A percentile compares a stretch with the other conserved stretches of the same genome.
phyloP scores from a whole-genome alignment of 768 basidiomycete species.

The Boletus reticuloceps region DNA sequence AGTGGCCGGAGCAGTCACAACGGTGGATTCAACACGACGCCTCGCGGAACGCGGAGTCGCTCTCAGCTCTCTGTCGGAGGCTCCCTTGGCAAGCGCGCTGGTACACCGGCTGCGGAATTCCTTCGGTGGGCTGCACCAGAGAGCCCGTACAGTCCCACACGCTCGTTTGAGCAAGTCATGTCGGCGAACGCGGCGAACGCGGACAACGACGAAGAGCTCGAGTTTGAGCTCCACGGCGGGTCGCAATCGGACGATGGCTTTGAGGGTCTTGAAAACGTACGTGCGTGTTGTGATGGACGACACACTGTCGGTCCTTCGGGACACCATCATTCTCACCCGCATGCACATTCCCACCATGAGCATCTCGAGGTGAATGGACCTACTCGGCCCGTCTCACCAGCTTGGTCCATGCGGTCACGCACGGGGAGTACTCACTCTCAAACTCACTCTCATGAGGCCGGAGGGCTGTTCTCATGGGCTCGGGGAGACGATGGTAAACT shows the following conservation, averaged over 20 bases:
- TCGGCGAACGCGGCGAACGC: slow-evolving; percentile 33
- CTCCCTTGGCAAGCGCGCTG: slow-evolving; percentile 80
- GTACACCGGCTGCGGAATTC: slow-evolving; percentile 91
- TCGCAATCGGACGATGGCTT: slow-evolving; percentile 80
- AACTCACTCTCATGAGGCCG: slow-evolving; percentile 63
- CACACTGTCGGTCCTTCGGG: slow-evolving; percentile 77
- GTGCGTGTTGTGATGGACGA: slow-evolving; percentile 85
- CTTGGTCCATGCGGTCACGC: slow-evolving; percentile 83
- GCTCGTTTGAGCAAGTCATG: slow-evolving; percentile 59
- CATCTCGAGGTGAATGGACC: slow-evolving; percentile 50
- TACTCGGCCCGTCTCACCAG: slow-evolving; percentile 69
- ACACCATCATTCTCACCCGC: slow-evolving; percentile 54
- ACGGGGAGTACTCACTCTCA: slow-evolving; percentile 72
- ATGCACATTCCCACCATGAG: slow-evolving; percentile 48
- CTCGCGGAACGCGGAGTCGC: slow-evolving; percentile 72
- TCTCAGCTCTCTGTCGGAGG: slow-evolving; percentile 73
- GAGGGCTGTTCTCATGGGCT: slow-evolving; percentile 68
- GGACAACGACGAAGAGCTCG: slow-evolving; percentile 62
- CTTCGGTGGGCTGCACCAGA: slow-evolving; percentile 76
- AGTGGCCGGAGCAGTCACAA: slow-evolving; percentile 59
- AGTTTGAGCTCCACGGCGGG: slow-evolving; percentile 82
- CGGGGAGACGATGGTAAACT: slow-evolving; percentile 61
- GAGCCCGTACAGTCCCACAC: slow-evolving; percentile 72
- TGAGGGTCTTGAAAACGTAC: slow-evolving; percentile 93
- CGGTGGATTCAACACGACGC: slow-evolving; percentile 73